Evolutionary conservation across 2,329 filamentous ascomycete species (phyloP), one percentile per base, ranked within the genome.

Genomic region (Lasiodiplodia theobromae): DNA sequence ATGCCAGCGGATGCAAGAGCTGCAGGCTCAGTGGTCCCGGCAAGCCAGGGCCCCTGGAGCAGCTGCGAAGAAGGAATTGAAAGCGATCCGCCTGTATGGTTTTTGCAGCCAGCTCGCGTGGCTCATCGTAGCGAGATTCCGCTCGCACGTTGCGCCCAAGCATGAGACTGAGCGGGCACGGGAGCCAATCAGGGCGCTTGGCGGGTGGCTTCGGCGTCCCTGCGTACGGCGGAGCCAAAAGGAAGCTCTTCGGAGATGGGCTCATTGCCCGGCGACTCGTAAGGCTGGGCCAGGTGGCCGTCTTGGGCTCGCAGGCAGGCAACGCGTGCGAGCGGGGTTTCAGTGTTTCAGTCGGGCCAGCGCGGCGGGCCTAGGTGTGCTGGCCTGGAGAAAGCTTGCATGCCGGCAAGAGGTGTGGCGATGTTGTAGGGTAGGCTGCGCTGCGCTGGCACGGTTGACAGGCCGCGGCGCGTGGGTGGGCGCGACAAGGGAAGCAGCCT

Each of bases 241-340:
- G 60, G 60, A 51, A 64, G 60, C 60, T 64, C 60, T 64, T 52
- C 60, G 60, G 60, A 64, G 60, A 64, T 64, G 60, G 60, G 60
- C 58, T 28, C 14, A 10, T 44, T 11, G 56, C 3, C 40, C 34
- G 21, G 11, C 44, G 28, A 49, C 21, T 49, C 44, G 60, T 64
- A 58, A 40, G 54, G 28, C 37, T 25, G 37, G 58, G 58, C 56
- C 18, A 58, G 16, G 56, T 31, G 37, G n/a, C 37, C 23, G 28
- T 28, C 25, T 4, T 21, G 28, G 7, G 21, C 51, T 25, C 51
- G 54, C 54, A 14, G 57, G 12, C 18, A 16, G 58, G 58, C 58
- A 40, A 11, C 58, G 58, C 31, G 31, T n/a, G 23, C 60, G 44
- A 47, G 60, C 60, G 60, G 60, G 60, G 60, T 53, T 25, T 21